A percentile compares a stretch with the other conserved stretches of the same genome.
These are phyloP conservation scores for Aspergillus bridgeri DNA, from an alignment of 495 filamentous ascomycete species.

Conservation along the genomic window DNA sequence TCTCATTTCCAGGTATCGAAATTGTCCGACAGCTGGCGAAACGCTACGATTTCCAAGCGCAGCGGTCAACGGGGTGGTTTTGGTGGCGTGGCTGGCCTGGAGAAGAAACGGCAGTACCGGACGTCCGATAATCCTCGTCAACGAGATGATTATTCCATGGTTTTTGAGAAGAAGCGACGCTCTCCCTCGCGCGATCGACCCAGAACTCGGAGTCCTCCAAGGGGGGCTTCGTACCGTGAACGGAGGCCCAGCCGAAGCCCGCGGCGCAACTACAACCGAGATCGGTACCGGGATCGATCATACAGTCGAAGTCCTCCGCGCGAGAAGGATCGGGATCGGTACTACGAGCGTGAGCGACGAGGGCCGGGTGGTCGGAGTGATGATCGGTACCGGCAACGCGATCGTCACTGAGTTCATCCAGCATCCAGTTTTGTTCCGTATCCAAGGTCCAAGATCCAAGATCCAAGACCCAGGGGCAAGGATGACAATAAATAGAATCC, in stretches of 20 bases:
- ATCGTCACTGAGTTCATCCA: conserved; percentile 17
- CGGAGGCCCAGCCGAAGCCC: conserved; percentile 52
- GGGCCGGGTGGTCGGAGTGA: conserved; percentile 22
- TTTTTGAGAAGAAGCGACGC: conserved; percentile 64
- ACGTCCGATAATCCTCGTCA: conserved; percentile 54
- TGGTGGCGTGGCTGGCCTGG: conserved; percentile 79
- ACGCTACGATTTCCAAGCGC: conserved; percentile 80
- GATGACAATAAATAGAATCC: neutral
- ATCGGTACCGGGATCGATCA: conserved; percentile 33
- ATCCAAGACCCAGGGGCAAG: too few relatives aligned
- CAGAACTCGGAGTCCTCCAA: conserved; percentile 23
- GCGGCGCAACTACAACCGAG: conserved; percentile 23
- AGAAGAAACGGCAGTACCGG: conserved; percentile 88
- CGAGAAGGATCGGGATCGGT: conserved; percentile 13
- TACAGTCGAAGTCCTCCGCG: conserved; percentile 52
- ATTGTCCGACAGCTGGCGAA: conserved; percentile 87
- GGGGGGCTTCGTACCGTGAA: conserved; percentile 22
- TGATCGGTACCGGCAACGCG: conserved; percentile 30
- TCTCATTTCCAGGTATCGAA: conserved; percentile 60
- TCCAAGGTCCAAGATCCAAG: neutral
- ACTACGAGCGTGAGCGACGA: conserved; percentile 19
- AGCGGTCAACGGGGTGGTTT: conserved; percentile 72
- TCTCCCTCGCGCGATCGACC: conserved; percentile 18
- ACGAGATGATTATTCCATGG: conserved; percentile 72
- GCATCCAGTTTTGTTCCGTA: neutral